Base-by-base conservation (phyloP, 305 asterid species). In the Lippia alba region DNA sequence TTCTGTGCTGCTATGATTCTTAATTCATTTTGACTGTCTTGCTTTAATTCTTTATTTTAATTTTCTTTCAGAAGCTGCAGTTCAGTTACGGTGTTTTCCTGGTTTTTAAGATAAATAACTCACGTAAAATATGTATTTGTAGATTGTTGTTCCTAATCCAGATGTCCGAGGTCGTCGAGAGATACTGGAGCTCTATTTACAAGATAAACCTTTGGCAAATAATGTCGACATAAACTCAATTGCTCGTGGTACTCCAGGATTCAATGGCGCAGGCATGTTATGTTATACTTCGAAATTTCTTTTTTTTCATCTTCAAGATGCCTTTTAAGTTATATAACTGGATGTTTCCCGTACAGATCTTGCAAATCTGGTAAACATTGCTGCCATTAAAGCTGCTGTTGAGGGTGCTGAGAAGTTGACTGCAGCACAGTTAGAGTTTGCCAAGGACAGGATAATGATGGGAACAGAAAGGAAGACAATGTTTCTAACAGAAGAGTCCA, bases 201-300 rank as follows among this genome's bases (percentile, higher is more conserved):
- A 84, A 79, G 98, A 95, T 82, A 95, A 95, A 75, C 97, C 99
- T 73, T 76, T 92, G 82, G 83, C 87, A 72, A 80, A 70, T 66
- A 96, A 95, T 82, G 97, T 95, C 59, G 92, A 95, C 81, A 82
- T 92, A 71, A 90, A 85, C 70, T 84, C 94, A 63, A 90, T 95
- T 78, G 99, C 99, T 54, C 99, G 99, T 62, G 99, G 98, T 75
- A 95, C 99, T 72, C 99, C 98, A 57, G 97, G 98, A 76, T 94
- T 94, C 84, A 94, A 91, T 70, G 99, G 99, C 59, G 99, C 99
- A 88, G 99, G 99, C 69, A 84, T 46, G 84, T 80, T 56, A 20
- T 33, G 34, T 56, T 15, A 12, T 33, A 24, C 30, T 24, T 24
- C 30, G 30, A 24, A 24, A 24, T 58, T 56, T 51, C 46, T 32